Conservation (phyloP, 176 grass and related monocot species). For the Aegilops tauschii region DNA sequence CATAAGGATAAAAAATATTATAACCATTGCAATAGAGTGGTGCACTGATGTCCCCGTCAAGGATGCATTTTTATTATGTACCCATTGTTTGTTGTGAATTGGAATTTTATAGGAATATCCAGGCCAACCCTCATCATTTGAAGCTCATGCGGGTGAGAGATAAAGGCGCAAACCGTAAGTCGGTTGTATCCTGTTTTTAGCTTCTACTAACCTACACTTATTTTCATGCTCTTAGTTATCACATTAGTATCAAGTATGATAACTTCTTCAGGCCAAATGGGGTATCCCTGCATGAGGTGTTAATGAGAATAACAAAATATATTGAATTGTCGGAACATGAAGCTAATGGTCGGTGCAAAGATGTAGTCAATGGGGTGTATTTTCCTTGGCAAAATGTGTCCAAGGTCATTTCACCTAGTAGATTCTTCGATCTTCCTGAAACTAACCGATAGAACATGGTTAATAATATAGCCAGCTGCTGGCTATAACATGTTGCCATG, state of each 20-base stretch:
- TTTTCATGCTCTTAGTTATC: slow-evolving; percentile 18
- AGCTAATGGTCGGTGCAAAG: slow-evolving; percentile 77
- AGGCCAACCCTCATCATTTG: slow-evolving; percentile 90
- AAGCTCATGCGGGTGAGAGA: slow-evolving; percentile 74
- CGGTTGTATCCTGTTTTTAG: slow-evolving; percentile 11
- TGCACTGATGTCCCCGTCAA: slow-evolving; percentile 21
- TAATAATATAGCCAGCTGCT: no score
- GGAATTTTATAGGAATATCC: slow-evolving; percentile 34
- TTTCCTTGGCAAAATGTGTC: slow-evolving; percentile 72
- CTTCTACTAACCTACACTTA: neutral
- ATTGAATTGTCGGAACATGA: slow-evolving; percentile 53
- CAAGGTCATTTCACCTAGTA: slow-evolving; percentile 90
- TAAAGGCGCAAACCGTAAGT: slow-evolving; percentile 76
- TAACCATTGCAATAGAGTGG: slow-evolving; percentile 83
- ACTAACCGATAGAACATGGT: neutral
- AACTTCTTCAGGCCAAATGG: no score
- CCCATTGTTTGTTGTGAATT: neutral
- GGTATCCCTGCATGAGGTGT: slow-evolving; percentile 83
- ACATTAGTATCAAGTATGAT: no score
- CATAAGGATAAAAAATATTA: slow-evolving; percentile 32
- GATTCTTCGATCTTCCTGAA: neutral
- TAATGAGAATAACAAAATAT: slow-evolving; percentile 71
- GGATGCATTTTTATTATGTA: neutral
- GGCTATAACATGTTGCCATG: no score
- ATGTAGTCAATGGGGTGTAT: slow-evolving; percentile 75